Base-by-base conservation (phyloP, 352 stramenopile genomes). In the Globisporangium echinulatum region DNA sequence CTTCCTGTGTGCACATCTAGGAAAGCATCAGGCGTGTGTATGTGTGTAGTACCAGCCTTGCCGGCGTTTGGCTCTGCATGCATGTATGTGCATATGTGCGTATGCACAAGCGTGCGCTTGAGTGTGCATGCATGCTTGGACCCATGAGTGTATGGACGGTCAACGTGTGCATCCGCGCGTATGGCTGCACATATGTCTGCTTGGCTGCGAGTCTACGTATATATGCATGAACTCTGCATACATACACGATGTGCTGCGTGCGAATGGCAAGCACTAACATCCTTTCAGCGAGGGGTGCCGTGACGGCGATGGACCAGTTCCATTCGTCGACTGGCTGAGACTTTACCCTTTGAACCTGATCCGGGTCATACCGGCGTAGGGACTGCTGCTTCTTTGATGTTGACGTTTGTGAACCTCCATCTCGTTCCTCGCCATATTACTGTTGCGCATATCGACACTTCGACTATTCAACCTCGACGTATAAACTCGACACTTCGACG, bases 331-430 rank as follows among this genome's bases (percentile, higher is more conserved):
- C 42, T 46, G 25, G 72, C 72, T 81, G 72, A 81, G 72, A 81
- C 74, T 70, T 77, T 79, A 81, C 72, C 68, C 72, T 81, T 81
- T 73, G 70, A 70, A 81, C 72, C 72, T 81, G 72, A 81, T 81
- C 72, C 72, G 79, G 72, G 74, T 81, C 75, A 65, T 67, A 77
- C 72, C 79, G 72, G 72, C 72, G 72, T 70, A 81, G 72, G 72
- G 72, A 81, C 70, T 75, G 72, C 72, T 81, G 72, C 52, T 59
- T n/a, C 70, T 79, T 72, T 72, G 81, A 70, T 72, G 63, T 74
- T 79, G 70, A 77, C 67, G 47, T 58, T 67, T 55, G 61, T 64
- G 42, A 58, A 39, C 69, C 49, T 47, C 54, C 55, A 33, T 33
- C 54, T 49, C 36, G 38, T 57, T 36, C 50, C 36, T 15, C 25